Base-by-base conservation (phyloP, 768 basidiomycete species). In the Leccinellum luteum region DNA sequence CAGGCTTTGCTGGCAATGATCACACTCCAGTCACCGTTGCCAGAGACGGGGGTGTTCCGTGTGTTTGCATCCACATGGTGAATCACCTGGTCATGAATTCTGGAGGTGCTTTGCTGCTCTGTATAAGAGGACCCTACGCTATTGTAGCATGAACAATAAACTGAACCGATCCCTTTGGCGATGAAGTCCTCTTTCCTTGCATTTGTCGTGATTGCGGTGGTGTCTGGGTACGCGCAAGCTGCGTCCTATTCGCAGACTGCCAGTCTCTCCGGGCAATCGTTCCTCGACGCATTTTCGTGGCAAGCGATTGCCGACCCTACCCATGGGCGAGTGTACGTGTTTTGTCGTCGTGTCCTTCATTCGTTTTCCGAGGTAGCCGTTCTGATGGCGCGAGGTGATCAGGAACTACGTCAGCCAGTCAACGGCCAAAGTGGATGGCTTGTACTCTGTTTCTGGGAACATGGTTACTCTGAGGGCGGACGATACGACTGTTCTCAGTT, bases 381-480 rank as follows among this genome's bases (percentile, higher is more conserved):
- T 48, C 52, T 63, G 14, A 60, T 21, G 5, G 12, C 21, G 25
- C 25, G 38, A 31, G 21, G 2, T 38, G 12, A 41, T 41, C 9
- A 80, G 76, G 35, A 75, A 76, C 57, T 82, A 82, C 56, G 77
- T 83, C 55, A 60, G 66, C 58, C 69, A 78, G 54, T 67, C 69
- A 2, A 84, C 82, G 0, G 87, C 88, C 0, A 58, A 74, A 25
- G 70, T 73, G 13, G 67, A 78, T 50, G 86, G 88, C 62, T 66
- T 90, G 50, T 86, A 85, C 3, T 86, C 74, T 58, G 75, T 85
- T 3, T 77, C 76, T 15, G 78, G 76, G 15, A 74, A 81, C 60
- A 58, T 62, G 4, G 65, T 76, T 14, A 69, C 63, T 14, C 55
- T 77, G 21, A 65, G 71, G 1, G 70, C 73, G 4, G 76, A 77